Evolutionary conservation across 768 basidiomycete genomes (phyloP).

Genomic region (Boletus insuetus): DNA sequence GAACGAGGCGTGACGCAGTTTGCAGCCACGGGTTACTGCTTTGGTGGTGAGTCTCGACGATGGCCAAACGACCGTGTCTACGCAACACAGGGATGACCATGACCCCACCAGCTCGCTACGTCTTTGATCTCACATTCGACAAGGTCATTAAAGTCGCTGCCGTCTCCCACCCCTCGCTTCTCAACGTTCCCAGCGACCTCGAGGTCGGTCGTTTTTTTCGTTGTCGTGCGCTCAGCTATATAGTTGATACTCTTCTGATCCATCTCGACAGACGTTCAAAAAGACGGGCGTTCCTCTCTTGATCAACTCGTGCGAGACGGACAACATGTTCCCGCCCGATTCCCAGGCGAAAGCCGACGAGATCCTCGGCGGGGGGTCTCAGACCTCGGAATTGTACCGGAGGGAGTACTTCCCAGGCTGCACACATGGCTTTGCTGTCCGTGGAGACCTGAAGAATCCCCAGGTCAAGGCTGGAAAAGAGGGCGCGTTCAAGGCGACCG

Average conservation of each 20-base stretch:
- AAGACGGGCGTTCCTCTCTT: constrained; percentile 54
- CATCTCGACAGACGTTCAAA: constrained; percentile 44
- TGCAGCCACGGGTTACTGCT: constrained; percentile 68
- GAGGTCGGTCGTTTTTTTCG: constrained; percentile 38
- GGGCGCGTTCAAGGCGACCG: constrained; percentile 46
- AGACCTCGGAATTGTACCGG: constrained; percentile 40
- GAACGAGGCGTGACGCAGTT: constrained; percentile 55
- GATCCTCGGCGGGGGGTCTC: constrained; percentile 45
- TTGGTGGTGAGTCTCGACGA: constrained; percentile 44
- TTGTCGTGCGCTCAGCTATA: background rate
- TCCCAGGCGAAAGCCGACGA: constrained; percentile 44
- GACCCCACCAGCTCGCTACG: constrained; percentile 34
- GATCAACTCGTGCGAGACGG: constrained; percentile 62
- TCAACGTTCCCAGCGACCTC: constrained; percentile 46
- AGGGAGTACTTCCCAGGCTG: constrained; percentile 35
- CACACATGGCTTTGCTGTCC: constrained; percentile 55
- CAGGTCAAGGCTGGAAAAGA: constrained; percentile 61
- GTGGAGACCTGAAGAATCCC: constrained; percentile 47
- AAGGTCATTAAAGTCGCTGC: constrained; percentile 37
- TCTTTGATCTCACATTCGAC: constrained; percentile 45
- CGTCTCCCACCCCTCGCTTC: constrained; percentile 46
- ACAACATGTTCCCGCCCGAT: constrained; percentile 49
- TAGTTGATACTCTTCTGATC: background rate
- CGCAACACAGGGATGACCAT: too few relatives aligned
- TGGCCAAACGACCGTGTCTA: too few relatives aligned